Base-by-base conservation (phyloP, 2,329 filamentous ascomycete genomes). In the Colletotrichum abscissum region DNA sequence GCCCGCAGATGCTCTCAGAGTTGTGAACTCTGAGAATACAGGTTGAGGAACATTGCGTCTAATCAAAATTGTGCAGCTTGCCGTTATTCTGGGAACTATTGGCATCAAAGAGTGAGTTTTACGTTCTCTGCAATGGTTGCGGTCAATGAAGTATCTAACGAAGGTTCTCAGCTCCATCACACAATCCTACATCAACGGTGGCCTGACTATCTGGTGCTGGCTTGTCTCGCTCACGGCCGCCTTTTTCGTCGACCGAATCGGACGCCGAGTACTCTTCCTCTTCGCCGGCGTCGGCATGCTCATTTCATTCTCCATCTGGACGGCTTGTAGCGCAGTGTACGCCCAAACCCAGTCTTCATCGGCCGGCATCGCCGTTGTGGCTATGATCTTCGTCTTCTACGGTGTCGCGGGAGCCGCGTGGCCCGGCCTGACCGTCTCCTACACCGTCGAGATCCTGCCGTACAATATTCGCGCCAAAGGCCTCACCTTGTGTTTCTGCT, bases 381-480 rank as follows among this genome's bases (percentile, higher is more conserved):
- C 73, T 24, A 74, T 75, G 67, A 75, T 75, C 4, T 75, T 75
- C 35, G 66, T 75, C 1, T 75, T 71, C 12, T 75, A 75, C 63
- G 73, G 73, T 2, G 73, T 74, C 16, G 70, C 70, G 3, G 70
- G 70, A n/a, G 70, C 70, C 4, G 84, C 82, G 1, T 86, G 84
- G 84, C 85, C 83, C 0, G 84, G 84, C 8, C 56, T 86, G 56
- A 80, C 85, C 2, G 83, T 86, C 0, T 84, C 83, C 0, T 86
- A 86, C 60, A 83, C 84, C 3, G 70, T 74, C 12, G 69, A 74
- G 42, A 67, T 74, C 11, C 46, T 72, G 6, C 69, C 72, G 1
- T 72, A 63, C 46, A 64, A 65, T 8, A 74, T 68, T 26, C 64
- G 69, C n/a, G 72, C 69, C 28, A 72, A 74, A 30, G 70, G 60